Conservation (phyloP, 768 basidiomycete genomes). For the Tulasnella sp. region DNA sequence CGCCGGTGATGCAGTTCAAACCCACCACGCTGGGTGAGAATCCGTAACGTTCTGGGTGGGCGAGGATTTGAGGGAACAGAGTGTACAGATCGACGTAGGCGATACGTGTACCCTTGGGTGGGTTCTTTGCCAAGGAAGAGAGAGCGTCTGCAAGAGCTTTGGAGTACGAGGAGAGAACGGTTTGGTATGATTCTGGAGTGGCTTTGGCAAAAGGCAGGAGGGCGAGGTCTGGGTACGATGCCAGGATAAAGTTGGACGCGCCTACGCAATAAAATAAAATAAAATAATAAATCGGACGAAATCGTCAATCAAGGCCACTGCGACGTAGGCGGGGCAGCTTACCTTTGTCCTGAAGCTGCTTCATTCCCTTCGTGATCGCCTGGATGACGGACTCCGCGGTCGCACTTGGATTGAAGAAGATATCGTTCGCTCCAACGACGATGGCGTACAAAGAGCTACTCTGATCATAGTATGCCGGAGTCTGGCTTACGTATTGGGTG, state of each 20-base stretch:
- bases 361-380: not conserved
- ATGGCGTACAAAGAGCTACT: not conserved
- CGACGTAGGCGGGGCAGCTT: not conserved
- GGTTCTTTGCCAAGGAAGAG: not conserved
- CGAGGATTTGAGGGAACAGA: not conserved
- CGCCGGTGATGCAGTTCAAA: not conserved
- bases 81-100: not conserved
- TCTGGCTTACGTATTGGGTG: not conserved
- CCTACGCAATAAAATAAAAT: no score
- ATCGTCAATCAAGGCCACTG: not conserved
- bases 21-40: not conserved
- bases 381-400: not conserved
- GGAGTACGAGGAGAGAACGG: not conserved
- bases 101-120: not conserved
- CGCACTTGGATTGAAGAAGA: slow-evolving; percentile 5
- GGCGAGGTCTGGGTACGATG: not conserved
- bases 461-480: not conserved
- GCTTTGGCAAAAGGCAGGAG: not conserved
- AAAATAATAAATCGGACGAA: not conserved
- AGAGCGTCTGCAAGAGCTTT: not conserved
- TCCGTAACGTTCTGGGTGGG: not conserved
- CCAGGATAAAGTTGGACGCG: not conserved
- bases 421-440: slow-evolving; percentile 15
- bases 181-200: not conserved
- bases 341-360: not conserved